phyloP scores from a whole-genome alignment of 164 flowering plant genomes.

The Umbilicus rupestris region DNA sequence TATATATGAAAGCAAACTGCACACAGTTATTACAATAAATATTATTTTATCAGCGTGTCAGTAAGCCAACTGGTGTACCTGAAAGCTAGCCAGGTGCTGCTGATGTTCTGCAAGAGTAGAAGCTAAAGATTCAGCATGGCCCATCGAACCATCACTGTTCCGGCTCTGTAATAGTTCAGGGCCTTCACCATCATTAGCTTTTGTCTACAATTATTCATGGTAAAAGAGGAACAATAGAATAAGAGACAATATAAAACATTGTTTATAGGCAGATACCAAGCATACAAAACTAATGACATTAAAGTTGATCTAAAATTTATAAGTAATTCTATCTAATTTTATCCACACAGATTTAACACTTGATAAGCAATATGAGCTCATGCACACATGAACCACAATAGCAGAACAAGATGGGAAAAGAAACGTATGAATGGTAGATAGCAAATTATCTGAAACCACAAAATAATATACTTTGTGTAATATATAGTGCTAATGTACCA shows the following conservation, averaged over 20 bases:
- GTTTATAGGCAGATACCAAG: no score
- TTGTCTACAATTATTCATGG: slow-evolving; percentile 41
- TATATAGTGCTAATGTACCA: slow-evolving; percentile 26
- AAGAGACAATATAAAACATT: no score
- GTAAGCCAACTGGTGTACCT: slow-evolving; percentile 33
- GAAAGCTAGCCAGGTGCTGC: slow-evolving; percentile 93
- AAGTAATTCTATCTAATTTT: no score
- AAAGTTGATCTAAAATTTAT: no score
- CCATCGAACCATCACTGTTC: slow-evolving; percentile 54
- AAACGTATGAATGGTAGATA: no score
- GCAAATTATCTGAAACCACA: no score
- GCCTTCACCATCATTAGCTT: slow-evolving; percentile 95
- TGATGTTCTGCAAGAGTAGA: slow-evolving; percentile 87
- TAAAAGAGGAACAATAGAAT: not conserved
- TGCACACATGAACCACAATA: no score
- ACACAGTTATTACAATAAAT: not conserved
- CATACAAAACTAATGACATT: no score
- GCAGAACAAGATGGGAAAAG: no score
- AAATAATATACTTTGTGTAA: not conserved
- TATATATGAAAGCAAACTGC: not conserved
- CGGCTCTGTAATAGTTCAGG: slow-evolving; percentile 75
- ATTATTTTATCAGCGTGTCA: not conserved
- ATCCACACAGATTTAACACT: not conserved
- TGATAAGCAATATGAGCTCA: not conserved
- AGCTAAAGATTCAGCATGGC: slow-evolving; percentile 90